Evolutionary conservation across 345 rosid species (phyloP).

Genomic region (Pseudoturritis turrita): DNA sequence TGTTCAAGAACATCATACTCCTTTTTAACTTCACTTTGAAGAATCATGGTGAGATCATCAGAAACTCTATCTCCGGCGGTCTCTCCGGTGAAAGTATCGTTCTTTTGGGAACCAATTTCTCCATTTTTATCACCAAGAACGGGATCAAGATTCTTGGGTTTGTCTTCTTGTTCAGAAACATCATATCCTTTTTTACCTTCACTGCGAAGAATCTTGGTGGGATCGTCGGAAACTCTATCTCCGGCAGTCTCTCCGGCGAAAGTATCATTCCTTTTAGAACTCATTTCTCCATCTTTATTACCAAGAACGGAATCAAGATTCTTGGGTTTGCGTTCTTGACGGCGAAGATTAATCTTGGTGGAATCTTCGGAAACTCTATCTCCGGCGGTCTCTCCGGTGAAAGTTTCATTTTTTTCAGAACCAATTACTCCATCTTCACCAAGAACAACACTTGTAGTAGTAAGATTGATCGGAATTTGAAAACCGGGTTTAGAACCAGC

Average conservation of each 20-base stretch:
- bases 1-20: neutral
- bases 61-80: neutral
- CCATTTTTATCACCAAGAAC: neutral
- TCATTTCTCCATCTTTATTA: neutral
- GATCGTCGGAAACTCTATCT: neutral
- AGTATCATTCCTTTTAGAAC: neutral
- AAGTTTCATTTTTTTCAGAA: neutral
- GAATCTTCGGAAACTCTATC: neutral
- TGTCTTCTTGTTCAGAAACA: neutral
- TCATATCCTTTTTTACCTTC: neutral
- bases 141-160: too few species aligned
- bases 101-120: neutral
- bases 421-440: neutral
- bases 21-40: neutral
- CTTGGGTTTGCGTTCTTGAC: neutral
- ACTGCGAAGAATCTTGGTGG: neutral
- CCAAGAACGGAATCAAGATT: neutral
- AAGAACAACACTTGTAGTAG: neutral
- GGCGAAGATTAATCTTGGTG: neutral
- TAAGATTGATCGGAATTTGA: constrained; percentile 8
- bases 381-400: neutral
- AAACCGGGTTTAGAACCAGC: constrained; percentile 52
- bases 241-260: neutral
- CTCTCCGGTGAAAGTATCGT: neutral
- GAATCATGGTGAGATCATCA: neutral